Percentiles rank a stretch among this genome's conserved stretches.
These are phyloP conservation scores for Talaromyces piceae DNA, from an alignment of 2,329 filamentous ascomycete species.

Conservation along the genomic window DNA sequence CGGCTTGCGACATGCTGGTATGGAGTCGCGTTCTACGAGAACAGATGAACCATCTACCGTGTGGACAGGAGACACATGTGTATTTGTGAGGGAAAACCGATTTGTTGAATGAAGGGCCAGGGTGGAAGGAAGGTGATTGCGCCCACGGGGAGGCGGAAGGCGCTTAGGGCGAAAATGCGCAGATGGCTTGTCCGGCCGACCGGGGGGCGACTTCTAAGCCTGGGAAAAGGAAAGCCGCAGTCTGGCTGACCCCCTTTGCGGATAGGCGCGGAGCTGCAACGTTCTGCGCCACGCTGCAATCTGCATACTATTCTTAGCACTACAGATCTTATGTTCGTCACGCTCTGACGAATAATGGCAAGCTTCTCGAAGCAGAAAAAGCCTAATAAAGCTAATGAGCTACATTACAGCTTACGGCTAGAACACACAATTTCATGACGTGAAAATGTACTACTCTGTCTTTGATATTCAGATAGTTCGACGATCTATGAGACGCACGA, in stretches of 20 bases:
- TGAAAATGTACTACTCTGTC: no score
- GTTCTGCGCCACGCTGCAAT: not conserved
- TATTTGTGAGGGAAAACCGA: not conserved
- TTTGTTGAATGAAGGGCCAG: not conserved
- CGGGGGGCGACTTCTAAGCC: no score
- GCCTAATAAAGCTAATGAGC: no score
- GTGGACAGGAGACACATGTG: not conserved
- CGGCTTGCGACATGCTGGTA: constrained; percentile 37
- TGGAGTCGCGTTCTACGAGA: not conserved
- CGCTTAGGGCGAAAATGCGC: constrained; percentile 1
- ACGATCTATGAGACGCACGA: not conserved
- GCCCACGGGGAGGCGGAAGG: not conserved
- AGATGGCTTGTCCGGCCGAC: not conserved
- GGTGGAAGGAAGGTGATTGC: not conserved
- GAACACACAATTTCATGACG: no score
- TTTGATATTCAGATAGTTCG: not conserved
- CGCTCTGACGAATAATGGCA: not conserved
- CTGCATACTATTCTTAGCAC: not conserved
- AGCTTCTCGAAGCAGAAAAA: no score
- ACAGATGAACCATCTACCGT: not conserved
- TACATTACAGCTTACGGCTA: no score
- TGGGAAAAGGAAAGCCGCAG: no score
- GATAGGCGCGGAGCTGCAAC: not conserved
- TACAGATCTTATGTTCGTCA: not conserved
- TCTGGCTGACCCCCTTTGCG: no score